Percentiles rank a stretch among this genome's conserved stretches.
Evolutionary conservation across 2,329 filamentous ascomycete genomes (phyloP).

Genomic region (Fusarium cicatricum): DNA sequence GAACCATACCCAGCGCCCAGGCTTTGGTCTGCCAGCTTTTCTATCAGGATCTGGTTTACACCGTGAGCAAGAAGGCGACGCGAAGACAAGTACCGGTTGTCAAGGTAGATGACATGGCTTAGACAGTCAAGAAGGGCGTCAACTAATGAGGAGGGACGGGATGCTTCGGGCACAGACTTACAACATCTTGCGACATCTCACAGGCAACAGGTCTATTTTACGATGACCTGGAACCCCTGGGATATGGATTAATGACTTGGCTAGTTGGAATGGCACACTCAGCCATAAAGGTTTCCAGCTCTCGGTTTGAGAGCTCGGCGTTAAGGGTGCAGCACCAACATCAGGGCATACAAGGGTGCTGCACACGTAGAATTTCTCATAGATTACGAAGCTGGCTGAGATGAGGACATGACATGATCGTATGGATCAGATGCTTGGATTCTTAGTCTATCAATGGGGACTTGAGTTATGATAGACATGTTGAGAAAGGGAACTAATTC

Average conservation of each 20-base stretch:
- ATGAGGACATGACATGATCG: not conserved
- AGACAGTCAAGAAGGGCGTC: conserved; percentile 19
- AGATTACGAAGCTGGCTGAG: not conserved
- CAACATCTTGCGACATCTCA: not conserved
- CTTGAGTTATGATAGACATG: too few relatives aligned
- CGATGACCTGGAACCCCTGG: not conserved
- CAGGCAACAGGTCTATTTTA: not conserved
- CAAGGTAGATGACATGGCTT: conserved; percentile 56
- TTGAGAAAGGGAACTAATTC: too few relatives aligned
- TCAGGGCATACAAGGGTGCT: conserved; percentile 5
- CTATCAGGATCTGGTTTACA: conserved; percentile 73
- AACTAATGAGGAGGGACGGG: not conserved
- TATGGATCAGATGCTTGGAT: not conserved
- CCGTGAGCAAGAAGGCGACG: conserved; percentile 74
- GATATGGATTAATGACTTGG: conserved; percentile 7
- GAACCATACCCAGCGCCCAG: conserved; percentile 72
- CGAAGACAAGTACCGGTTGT: conserved; percentile 58
- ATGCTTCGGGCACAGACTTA: not conserved
- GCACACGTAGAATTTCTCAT: conserved; percentile 6
- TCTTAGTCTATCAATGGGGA: too few relatives aligned
- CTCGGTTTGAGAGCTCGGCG: conserved; percentile 6
- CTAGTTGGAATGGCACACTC: not conserved
- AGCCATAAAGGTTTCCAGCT: not conserved
- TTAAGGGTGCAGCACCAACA: conserved; percentile 8
- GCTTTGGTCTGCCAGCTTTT: conserved; percentile 76